phyloP scores from a whole-genome alignment of 1,284 basidiomycete genomes.

The Spongiforma sp. region DNA sequence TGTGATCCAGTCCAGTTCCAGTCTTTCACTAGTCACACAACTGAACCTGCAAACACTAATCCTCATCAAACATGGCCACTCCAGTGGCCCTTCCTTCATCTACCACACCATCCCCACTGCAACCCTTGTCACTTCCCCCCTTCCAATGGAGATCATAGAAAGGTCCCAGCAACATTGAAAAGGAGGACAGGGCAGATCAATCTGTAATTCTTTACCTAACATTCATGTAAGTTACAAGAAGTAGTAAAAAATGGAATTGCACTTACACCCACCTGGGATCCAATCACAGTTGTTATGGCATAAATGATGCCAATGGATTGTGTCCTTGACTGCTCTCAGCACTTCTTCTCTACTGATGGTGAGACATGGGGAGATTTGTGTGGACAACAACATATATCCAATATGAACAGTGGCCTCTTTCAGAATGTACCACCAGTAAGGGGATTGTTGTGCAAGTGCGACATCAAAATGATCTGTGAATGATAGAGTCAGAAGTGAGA shows the following conservation, averaged over 20 bases:
- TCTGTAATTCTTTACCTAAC: no score
- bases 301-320: neutral
- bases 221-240: no score
- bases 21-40: no score
- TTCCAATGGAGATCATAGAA: no score
- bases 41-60: no score
- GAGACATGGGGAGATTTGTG: neutral
- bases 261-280: neutral
- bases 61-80: no score
- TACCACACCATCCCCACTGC: no score
- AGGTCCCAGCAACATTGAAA: no score
- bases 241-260: neutral
- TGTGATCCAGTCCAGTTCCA: no score
- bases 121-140: no score
- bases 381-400: neutral
- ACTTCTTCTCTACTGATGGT: neutral
- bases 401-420: neutral
- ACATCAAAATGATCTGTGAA: neutral
- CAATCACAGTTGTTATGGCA: neutral
- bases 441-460: neutral
- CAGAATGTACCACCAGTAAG: neutral
- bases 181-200: no score
- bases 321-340: neutral
- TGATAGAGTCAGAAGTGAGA: neutral
- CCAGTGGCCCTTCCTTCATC: no score